Evolutionary conservation across 129 eudicot genomes (phyloP).

Genomic region (Helichrysum umbraculigerum): DNA sequence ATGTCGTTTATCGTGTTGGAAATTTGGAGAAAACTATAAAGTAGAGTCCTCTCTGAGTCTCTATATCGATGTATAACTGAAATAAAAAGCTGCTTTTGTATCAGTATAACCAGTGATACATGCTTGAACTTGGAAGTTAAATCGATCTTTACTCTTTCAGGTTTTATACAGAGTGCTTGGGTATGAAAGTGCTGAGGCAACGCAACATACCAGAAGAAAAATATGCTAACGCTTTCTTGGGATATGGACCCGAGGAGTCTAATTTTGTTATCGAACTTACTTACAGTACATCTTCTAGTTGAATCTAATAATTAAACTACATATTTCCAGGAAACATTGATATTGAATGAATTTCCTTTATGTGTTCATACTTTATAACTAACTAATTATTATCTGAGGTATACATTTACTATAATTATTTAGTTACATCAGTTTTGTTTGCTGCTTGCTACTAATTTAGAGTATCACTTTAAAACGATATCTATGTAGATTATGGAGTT

Average conservation of each 20-base stretch:
- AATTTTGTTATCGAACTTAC: slow-evolving; percentile 84
- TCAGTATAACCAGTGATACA: not conserved
- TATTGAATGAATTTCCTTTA: not conserved
- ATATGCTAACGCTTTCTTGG: slow-evolving; percentile 82
- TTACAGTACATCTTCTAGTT: slow-evolving; percentile 55
- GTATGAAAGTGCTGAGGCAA: slow-evolving; percentile 85
- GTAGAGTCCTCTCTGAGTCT: slow-evolving; percentile 32
- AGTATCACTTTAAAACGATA: not conserved
- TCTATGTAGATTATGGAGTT: slow-evolving; percentile 68
- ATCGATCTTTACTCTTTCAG: slow-evolving; percentile 35
- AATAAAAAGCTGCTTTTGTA: not conserved
- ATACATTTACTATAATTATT: not conserved
- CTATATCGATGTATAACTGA: not conserved
- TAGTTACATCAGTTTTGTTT: not conserved
- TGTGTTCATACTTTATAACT: slow-evolving; percentile 4
- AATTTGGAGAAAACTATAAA: slow-evolving; percentile 86
- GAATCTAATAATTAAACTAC: not conserved
- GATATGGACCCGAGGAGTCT: slow-evolving; percentile 88
- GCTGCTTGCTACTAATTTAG: slow-evolving; percentile 5
- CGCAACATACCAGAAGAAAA: slow-evolving; percentile 87
- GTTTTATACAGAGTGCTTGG: slow-evolving; percentile 85
- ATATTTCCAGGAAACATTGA: not conserved
- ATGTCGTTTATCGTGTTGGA: slow-evolving; percentile 91
- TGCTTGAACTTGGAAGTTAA: not conserved
- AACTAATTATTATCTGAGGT: not conserved